A percentile compares a stretch with the other conserved stretches of the same genome.
phyloP scores from a whole-genome alignment of 225 moss, liverwort and hornwort species.

The Rhytidiadelphus loreus region DNA sequence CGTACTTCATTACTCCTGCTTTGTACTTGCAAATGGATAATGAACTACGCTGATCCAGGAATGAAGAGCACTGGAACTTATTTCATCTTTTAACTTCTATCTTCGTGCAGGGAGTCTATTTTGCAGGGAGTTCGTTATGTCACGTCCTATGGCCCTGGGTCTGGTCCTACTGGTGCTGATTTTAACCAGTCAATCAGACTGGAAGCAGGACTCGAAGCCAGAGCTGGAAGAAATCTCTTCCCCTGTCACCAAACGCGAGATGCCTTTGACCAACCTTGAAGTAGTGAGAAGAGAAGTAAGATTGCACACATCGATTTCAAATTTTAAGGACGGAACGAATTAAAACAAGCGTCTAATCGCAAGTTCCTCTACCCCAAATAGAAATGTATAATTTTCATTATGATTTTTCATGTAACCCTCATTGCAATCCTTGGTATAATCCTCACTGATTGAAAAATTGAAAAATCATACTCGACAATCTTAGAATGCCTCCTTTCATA shows the following conservation, averaged over 20 bases:
- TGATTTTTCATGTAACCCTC: neutral
- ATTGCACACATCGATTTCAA: neutral
- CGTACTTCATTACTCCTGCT: neutral
- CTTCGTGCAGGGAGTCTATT: neutral
- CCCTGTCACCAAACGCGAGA: conserved; percentile 13
- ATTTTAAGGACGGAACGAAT: neutral
- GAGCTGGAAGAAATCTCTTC: conserved; percentile 11
- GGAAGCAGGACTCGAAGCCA: conserved; percentile 29
- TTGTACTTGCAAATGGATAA: neutral
- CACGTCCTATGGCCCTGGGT: conserved; percentile 46
- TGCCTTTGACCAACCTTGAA: conserved; percentile 11
- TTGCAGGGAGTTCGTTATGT: conserved; percentile 23
- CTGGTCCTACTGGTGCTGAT: conserved; percentile 41
- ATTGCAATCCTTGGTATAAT: neutral
- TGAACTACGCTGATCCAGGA: neutral
- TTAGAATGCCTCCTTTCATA: neutral
- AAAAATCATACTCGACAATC: neutral
- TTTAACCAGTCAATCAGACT: conserved; percentile 51
- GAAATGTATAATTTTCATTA: neutral
- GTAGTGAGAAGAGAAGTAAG: conserved; percentile 42
- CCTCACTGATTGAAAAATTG: neutral
- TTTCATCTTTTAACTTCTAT: neutral
- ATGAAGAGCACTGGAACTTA: neutral
- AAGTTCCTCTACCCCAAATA: neutral
- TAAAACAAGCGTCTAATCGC: neutral